Conservation (phyloP, 306 rosid genomes). For the Hylodesmum podocarpum region DNA sequence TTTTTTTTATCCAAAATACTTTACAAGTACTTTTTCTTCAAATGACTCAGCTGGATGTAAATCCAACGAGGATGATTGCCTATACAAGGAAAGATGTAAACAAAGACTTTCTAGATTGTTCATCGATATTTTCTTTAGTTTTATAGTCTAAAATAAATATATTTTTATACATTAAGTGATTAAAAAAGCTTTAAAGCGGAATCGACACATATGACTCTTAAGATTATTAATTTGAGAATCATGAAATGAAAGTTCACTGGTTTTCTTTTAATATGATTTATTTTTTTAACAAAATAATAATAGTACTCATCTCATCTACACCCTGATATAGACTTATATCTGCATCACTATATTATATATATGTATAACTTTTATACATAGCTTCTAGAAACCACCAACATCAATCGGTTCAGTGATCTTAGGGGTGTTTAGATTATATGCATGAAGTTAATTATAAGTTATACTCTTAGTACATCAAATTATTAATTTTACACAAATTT, state of each 20-base stretch:
- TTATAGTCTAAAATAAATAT: neutral
- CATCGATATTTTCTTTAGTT: neutral
- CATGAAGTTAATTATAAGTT: too few relatives aligned
- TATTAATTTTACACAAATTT: too few relatives aligned
- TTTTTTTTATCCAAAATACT: neutral
- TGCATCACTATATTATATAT: neutral
- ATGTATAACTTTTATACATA: neutral
- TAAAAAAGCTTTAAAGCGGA: neutral
- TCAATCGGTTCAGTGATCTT: too few relatives aligned
- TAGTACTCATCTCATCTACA: neutral
- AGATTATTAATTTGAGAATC: neutral
- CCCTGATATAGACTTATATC: too few relatives aligned
- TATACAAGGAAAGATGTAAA: neutral
- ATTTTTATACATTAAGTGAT: neutral
- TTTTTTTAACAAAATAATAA: neutral
- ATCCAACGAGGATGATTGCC: neutral
- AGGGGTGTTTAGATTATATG: too few relatives aligned
- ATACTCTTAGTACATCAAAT: too few relatives aligned
- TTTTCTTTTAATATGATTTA: neutral
- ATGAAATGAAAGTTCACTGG: neutral
- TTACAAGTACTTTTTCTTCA: constrained; percentile 8
- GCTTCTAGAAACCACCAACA: too few relatives aligned
- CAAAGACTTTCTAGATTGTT: neutral
- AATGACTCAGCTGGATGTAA: neutral
- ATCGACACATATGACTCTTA: neutral